These are phyloP conservation scores for Suhomyces kunorum DNA, from an alignment of 1,139 yeast genomes.

Conservation along the genomic window DNA sequence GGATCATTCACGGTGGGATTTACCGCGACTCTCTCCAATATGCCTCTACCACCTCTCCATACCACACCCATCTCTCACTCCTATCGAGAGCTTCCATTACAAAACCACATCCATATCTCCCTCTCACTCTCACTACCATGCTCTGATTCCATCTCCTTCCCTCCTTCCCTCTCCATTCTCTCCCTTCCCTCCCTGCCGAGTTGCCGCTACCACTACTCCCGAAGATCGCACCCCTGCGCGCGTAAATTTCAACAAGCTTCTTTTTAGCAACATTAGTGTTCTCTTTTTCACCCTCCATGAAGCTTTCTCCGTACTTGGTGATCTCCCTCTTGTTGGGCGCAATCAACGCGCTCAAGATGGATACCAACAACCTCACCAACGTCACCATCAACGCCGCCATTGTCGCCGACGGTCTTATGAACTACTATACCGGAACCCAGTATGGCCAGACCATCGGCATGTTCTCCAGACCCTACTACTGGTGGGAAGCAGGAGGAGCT, in stretches of 20 bases:
- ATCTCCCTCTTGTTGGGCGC: constrained; percentile 7
- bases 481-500: constrained; percentile 96
- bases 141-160: neutral
- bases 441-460: constrained; percentile 77
- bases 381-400: constrained; percentile 53
- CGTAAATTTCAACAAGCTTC: constrained; percentile 1
- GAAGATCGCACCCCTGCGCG: no score
- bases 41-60: no score
- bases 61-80: no score
- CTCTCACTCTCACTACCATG: no score
- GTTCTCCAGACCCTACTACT: constrained; percentile 76
- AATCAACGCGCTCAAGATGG: constrained; percentile 31
- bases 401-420: constrained; percentile 64
- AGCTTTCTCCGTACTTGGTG: constrained; percentile 6
- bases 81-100: no score
- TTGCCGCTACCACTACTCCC: neutral
- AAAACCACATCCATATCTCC: no score
- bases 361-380: constrained; percentile 40
- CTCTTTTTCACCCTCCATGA: constrained; percentile 4
- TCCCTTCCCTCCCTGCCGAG: neutral
- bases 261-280: constrained; percentile 4
- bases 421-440: constrained; percentile 65
- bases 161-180: neutral
- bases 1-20: no score
- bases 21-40: no score